Evolutionary conservation across 2,329 filamentous ascomycete genomes (phyloP), one percentile per base, ranked within the genome.

Genomic region (Dothideomycetes sp.): DNA sequence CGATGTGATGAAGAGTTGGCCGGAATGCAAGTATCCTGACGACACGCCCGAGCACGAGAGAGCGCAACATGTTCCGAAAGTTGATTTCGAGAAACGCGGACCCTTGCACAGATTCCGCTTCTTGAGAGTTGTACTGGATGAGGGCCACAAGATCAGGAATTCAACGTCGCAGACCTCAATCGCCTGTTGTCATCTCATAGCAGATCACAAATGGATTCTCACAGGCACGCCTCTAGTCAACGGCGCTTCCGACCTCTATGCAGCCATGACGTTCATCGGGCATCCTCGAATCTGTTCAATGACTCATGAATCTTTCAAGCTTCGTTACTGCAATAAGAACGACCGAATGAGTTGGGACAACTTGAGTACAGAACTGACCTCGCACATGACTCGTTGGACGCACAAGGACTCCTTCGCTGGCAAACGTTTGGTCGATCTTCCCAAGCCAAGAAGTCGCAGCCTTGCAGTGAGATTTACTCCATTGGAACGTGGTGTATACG

Each of bases 81-180:
- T 53, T 0, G 67, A 51, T 5, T 49, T 56, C 1, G 45, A 52
- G 0, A 33, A 60, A 0, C 51, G 64, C 3, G 65, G 63, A 0
- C 34, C 53, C 4, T 50, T 70, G 2, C 66, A 68, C 45, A 34
- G 43, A 1, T 49, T 66, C 3, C 53, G 60, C 0, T 76, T 67
- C 60, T 65, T 71, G 28, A 58, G 76, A 1, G 45, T 79, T 3
- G 64, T 78, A 1, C 56, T 78, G 0, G 75, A 79, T 32, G 75
- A 79, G 49, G 73, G 68, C 0, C 74, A 78, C 35, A 49, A 49
- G 0, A 74, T 79, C 45, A 77, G 76, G 45, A 77, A 74, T 20
- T 55, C 64, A 5, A 42, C 42, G 0, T 49, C 53, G 1, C 53
- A 57, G 4, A 71, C 65, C 0, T 66, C 63, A 1, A 52, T 68